Base-by-base conservation (phyloP, 2,329 filamentous ascomycete genomes). In the Niveomyces coronatus region DNA sequence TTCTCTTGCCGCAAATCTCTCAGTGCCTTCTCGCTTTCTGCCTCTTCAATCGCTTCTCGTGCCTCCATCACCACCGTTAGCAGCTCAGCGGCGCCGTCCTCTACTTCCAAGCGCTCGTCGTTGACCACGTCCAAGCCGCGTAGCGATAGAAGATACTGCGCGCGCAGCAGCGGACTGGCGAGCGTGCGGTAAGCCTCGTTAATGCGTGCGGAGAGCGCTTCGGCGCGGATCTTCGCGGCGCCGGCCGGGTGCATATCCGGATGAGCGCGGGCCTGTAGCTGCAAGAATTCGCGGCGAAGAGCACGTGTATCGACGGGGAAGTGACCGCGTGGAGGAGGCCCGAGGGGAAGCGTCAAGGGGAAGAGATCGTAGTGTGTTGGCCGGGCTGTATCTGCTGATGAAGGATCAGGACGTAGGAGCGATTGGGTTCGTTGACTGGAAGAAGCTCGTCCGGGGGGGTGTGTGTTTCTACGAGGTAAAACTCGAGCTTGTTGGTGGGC, bases 131-230 rank as follows among this genome's bases (percentile, higher is more conserved):
- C 85, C 15, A 88, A 72, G 0, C 80, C 85, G 28, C 79, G 71
- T 37, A 79, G 71, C 43, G 81, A 63, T 4, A 96, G 72, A 5
- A 96, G 64, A 56, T 96, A 94, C 57, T 95, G 86, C n/a, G 89
- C 88, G 17, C 91, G 76, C 33, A 75, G 60, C 10, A 98, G 66
- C 13, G 91, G 88, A 49, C 81, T 76, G 35, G 74, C 66, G 1
- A 98, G 73, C 3, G 88, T 94, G 53, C 77, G 81, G 70, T 93
- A 96, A 1, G 91, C 91, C 47, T 87, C 81, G 67, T 96, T 96
- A 58, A 96, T 88, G 18, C 76, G 72, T 7, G 85, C 75, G 9
- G 83, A 91, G n/a, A 79, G 67, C 0, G 78, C 82, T 58, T 93
- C 85, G 15, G 87, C 86, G 33, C 71, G 52, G 49, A 63, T 49